These are phyloP conservation scores for Oxytropis ochrocephala DNA, from an alignment of 306 rosid genomes.

Conservation along the genomic window DNA sequence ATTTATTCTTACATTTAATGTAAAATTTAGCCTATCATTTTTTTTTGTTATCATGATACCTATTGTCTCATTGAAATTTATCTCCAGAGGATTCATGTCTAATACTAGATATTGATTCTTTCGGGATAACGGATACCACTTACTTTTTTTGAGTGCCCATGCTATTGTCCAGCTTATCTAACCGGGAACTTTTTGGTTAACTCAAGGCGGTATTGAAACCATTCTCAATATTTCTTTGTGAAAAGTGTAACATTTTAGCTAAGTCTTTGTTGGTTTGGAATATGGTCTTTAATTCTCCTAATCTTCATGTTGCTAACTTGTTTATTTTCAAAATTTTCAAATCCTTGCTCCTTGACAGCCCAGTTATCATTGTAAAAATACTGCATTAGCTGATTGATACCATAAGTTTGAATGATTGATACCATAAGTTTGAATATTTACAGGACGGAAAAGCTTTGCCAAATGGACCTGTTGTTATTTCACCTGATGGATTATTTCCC, in stretches of 20 bases:
- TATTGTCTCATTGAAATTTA: too few relatives aligned
- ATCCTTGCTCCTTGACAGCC: constrained; percentile 8
- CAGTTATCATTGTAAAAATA: constrained; percentile 1
- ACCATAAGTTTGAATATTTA: constrained; percentile 97
- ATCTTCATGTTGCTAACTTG: neutral
- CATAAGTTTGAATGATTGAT: constrained; percentile 2
- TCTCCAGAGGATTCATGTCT: constrained; percentile 20
- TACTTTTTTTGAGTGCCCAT: constrained; percentile 94
- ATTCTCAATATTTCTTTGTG: too few relatives aligned
- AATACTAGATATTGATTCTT: neutral
- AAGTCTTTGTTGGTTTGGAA: too few relatives aligned
- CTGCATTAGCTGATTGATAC: constrained; percentile 3
- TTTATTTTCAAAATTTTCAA: neutral
- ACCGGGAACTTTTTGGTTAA: constrained; percentile 77
- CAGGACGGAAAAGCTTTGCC: too few relatives aligned
- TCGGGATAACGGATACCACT: constrained; percentile 98
- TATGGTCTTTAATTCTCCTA: too few relatives aligned
- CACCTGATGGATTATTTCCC: too few relatives aligned
- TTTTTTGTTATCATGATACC: too few relatives aligned
- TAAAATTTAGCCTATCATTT: too few relatives aligned
- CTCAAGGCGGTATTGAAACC: constrained; percentile 53
- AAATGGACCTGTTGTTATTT: too few relatives aligned
- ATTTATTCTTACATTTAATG: too few relatives aligned
- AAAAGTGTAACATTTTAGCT: too few relatives aligned
- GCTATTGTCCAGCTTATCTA: constrained; percentile 95